Evolutionary conservation across 768 basidiomycete genomes (phyloP).

Genomic region (Sarcodon sp.): DNA sequence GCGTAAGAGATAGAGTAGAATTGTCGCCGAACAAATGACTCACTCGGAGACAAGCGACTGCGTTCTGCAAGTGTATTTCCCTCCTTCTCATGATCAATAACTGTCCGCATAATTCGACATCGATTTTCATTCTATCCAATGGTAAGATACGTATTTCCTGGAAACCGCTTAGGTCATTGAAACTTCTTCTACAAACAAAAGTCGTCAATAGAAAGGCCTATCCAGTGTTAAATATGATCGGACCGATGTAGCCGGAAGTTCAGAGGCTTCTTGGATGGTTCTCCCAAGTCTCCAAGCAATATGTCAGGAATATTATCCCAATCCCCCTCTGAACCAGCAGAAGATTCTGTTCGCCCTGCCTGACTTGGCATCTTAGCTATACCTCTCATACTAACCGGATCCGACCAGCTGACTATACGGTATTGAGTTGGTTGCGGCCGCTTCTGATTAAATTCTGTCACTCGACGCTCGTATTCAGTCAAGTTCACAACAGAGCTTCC

Average conservation of each 20-base stretch:
- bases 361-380: slow-evolving; percentile 14
- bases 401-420: slow-evolving; percentile 43
- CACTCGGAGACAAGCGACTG: slow-evolving; percentile 46
- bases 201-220: too few relatives aligned
- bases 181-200: slow-evolving; percentile 34
- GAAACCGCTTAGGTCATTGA: slow-evolving; percentile 46
- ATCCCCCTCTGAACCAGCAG: slow-evolving; percentile 7
- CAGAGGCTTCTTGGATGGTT: background rate
- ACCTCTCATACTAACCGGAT: slow-evolving; percentile 30
- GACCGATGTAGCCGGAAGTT: background rate
- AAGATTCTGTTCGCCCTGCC: slow-evolving; percentile 12
- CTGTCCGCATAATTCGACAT: slow-evolving; percentile 70
- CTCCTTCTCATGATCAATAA: slow-evolving; percentile 56
- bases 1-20: slow-evolving; percentile 3
- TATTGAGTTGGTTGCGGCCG: slow-evolving; percentile 24
- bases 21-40: slow-evolving; percentile 3
- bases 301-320: slow-evolving; percentile 7
- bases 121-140: slow-evolving; percentile 58
- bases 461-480: slow-evolving; percentile 19
- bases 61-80: slow-evolving; percentile 54
- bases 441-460: slow-evolving; percentile 26
- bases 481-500: slow-evolving; percentile 14
- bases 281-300: background rate
- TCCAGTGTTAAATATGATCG: background rate
- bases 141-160: slow-evolving; percentile 33